Conservation (phyloP, 768 basidiomycete species). For the Suillus paluster region DNA sequence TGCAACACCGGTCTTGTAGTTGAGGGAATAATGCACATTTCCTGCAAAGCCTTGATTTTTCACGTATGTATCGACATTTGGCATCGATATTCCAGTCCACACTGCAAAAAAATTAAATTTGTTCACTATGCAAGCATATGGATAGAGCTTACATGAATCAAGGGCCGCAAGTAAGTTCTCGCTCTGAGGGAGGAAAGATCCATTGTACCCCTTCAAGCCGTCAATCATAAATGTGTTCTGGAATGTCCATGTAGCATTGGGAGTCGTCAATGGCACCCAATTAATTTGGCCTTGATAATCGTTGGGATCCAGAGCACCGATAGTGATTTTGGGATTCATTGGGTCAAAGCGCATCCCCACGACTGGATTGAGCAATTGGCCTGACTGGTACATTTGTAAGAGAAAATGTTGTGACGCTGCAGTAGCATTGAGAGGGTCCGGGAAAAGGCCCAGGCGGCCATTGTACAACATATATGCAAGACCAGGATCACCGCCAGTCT, state of each 20-base stretch:
- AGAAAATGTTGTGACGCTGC: conserved; percentile 25
- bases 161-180: conserved; percentile 23
- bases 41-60: neutral
- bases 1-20: conserved; percentile 9
- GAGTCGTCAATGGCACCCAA: conserved; percentile 26
- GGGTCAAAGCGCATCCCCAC: conserved; percentile 30
- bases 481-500: conserved; percentile 17
- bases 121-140: neutral
- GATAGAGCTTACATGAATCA: conserved; percentile 26
- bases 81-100: conserved; percentile 2
- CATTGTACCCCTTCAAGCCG: conserved; percentile 36
- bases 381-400: conserved; percentile 15
- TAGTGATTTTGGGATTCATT: conserved; percentile 28
- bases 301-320: conserved; percentile 26
- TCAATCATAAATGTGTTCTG: conserved; percentile 29
- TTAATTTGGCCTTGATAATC: conserved; percentile 29
- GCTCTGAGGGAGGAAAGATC: conserved; percentile 25
- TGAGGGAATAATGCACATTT: neutral
- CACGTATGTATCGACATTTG: conserved; percentile 3
- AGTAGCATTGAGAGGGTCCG: conserved; percentile 25
- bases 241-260: conserved; percentile 20
- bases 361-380: conserved; percentile 28
- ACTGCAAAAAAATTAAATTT: neutral
- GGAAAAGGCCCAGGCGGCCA: conserved; percentile 24
- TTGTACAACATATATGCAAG: conserved; percentile 27